Conservation (phyloP, 768 basidiomycete species). For the Aureoboletus auriporus region DNA sequence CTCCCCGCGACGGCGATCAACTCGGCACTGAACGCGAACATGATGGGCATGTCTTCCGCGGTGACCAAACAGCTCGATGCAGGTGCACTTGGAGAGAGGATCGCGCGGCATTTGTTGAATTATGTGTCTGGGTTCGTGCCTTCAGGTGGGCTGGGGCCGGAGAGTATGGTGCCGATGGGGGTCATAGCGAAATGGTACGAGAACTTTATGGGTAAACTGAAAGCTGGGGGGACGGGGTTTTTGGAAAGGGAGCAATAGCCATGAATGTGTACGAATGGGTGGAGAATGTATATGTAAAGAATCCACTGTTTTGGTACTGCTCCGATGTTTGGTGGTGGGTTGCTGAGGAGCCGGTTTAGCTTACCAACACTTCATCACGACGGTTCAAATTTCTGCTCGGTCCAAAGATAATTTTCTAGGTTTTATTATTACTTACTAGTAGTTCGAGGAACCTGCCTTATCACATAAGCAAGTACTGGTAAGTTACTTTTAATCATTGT, state of each 20-base stretch:
- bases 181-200: slow-evolving; percentile 72
- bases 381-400: too few species aligned
- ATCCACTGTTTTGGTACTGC: too few species aligned
- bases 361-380: too few species aligned
- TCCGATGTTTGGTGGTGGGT: too few species aligned
- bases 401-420: too few species aligned
- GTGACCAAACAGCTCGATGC: slow-evolving; percentile 10
- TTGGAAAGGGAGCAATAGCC: slow-evolving; percentile 40
- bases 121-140: slow-evolving; percentile 64
- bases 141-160: slow-evolving; percentile 42
- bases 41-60: slow-evolving; percentile 14
- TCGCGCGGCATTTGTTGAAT: slow-evolving; percentile 69
- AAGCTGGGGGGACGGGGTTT: slow-evolving; percentile 56
- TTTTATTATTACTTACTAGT: too few species aligned
- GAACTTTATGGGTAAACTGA: slow-evolving; percentile 54
- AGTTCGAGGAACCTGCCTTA: too few species aligned
- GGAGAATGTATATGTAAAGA: too few species aligned
- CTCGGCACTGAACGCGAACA: slow-evolving; percentile 14
- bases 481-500: too few species aligned
- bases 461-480: too few species aligned
- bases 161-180: slow-evolving; percentile 57
- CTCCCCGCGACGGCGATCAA: slow-evolving; percentile 34
- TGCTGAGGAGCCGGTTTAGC: too few species aligned
- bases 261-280: neutral
- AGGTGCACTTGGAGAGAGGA: slow-evolving; percentile 19